phyloP scores from a whole-genome alignment of 192 early-diverging fungal genomes.

The Coemansia sp. region DNA sequence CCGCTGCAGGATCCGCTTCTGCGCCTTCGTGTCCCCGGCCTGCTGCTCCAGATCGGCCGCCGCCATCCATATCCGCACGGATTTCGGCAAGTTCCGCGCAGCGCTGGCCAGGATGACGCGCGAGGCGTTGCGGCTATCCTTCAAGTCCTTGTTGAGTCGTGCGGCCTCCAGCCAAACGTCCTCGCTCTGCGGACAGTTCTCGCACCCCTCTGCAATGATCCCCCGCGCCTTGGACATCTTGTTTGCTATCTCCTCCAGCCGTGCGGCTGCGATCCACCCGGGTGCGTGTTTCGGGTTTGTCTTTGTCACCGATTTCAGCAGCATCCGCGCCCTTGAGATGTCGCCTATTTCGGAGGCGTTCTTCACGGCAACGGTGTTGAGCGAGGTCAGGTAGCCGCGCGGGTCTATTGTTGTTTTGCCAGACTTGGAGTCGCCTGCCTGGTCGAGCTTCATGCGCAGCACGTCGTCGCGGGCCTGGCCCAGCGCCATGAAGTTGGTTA shows the following conservation, averaged over 20 bases:
- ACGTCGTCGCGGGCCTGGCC: conserved; percentile 92
- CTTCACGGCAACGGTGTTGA: conserved; percentile 79
- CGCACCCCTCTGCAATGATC: conserved; percentile 88
- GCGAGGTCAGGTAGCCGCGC: conserved; percentile 93
- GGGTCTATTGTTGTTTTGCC: conserved; percentile 92
- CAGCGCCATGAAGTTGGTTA: conserved; percentile 79
- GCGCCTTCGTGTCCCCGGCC: conserved; percentile 59
- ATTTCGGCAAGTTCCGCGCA: conserved; percentile 83
- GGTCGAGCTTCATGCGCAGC: conserved; percentile 86
- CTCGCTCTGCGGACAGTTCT: conserved; percentile 90
- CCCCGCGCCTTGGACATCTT: conserved; percentile 80
- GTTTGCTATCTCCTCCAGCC: conserved; percentile 90
- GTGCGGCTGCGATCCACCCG: conserved; percentile 97
- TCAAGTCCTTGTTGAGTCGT: conserved; percentile 73
- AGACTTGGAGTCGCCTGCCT: conserved; percentile 82
- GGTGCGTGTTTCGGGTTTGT: conserved; percentile 96
- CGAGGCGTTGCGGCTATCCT: conserved; percentile 55
- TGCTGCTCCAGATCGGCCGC: conserved; percentile 79
- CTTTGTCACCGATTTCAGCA: conserved; percentile 86
- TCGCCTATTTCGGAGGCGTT: conserved; percentile 75
- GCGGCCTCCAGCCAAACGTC: conserved; percentile 98
- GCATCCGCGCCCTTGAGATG: conserved; percentile 84
- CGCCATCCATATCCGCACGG: conserved; percentile 89
- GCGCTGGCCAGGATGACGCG: conserved; percentile 91
- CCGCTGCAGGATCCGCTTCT: conserved; percentile 82